Base-by-base conservation (phyloP, 345 rosid genomes). In the Citrus trifoliata region DNA sequence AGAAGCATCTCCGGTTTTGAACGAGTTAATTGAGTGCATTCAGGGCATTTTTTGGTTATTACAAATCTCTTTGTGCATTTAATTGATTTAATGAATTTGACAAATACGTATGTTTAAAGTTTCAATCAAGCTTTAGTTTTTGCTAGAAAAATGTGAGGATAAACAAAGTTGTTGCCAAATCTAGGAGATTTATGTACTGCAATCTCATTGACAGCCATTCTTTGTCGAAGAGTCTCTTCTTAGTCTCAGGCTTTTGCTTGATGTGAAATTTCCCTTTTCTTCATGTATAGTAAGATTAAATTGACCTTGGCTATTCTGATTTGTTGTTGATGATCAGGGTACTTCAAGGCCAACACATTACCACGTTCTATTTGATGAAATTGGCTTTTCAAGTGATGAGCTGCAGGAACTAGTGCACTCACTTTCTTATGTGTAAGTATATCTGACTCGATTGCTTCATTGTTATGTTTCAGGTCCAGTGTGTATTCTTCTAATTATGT, bases 331-430 rank as follows among this genome's bases (percentile, higher is more conserved):
- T 76, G 68, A 37, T 28, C 72, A 85, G 90, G 90, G 90, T 38
- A 87, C 90, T 6, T 80, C 87, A 6, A 78, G 88, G 81, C 90
- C 90, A 0, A 85, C 90, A 0, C 90, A 87, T 56, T 87, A 83
- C 60, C 90, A 87, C 74, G 90, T 83, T 40, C 73, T 85, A 32
- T 58, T 80, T 42, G 88, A 87, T 46, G 83, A 85, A 51, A 63
- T 87, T 66, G 88, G 88, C 10, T 83, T 83, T 71, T 80, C 87
- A 2, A 61, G 83, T 0, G 88, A 87, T 80, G 88, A 85, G 32
- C 82, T 87, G 10, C 87, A 85, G 67, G 90, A 85, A 5, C 88
- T 87, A 71, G 86, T 87, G 66, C 88, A 85, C 70, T 77, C 90
- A n/a, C 73, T 87, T 25, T 87, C 90, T 2, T 87, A 87, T 73